These are phyloP conservation scores for Linum usitatissimum DNA, from an alignment of 345 rosid species.

Conservation along the genomic window DNA sequence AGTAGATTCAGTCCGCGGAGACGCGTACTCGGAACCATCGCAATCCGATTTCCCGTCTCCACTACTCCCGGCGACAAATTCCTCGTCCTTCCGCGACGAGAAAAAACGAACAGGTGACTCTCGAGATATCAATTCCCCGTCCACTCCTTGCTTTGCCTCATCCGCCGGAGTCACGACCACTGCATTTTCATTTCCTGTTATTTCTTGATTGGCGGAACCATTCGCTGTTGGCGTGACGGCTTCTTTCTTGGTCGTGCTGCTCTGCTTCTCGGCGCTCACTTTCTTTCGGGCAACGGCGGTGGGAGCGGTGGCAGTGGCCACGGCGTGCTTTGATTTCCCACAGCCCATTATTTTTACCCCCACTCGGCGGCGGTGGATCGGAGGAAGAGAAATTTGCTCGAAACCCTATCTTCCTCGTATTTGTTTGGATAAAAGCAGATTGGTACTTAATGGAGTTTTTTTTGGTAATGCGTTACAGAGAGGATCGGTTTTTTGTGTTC, in stretches of 20 bases:
- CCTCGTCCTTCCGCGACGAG: slow-evolving; percentile 30
- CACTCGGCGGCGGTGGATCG: not conserved
- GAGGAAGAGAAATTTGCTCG: not conserved
- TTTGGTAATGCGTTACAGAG: no score
- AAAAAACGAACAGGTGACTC: slow-evolving; percentile 19
- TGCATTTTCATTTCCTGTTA: not conserved
- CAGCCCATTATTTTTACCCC: slow-evolving; percentile 49
- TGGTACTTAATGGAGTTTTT: not conserved
- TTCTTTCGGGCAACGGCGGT: slow-evolving; percentile 24
- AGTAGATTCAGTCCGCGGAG: slow-evolving; percentile 13
- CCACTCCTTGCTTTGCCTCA: not conserved
- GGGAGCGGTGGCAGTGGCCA: slow-evolving; percentile 50
- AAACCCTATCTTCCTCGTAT: not conserved
- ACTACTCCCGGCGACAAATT: slow-evolving; percentile 10
- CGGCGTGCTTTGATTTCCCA: slow-evolving; percentile 63
- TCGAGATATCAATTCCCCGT: slow-evolving; percentile 13
- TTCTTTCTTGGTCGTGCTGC: not conserved
- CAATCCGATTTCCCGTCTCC: not conserved
- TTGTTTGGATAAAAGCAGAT: not conserved
- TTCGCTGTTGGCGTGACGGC: not conserved
- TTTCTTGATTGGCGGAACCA: not conserved
- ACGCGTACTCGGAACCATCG: slow-evolving; percentile 15
- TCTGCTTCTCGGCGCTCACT: slow-evolving; percentile 14
- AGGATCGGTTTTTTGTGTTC: slow-evolving; percentile 9
- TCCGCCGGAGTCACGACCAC: not conserved